Evolutionary conservation across 805 yeast genomes (phyloP), one percentile per base, ranked within the genome.

Genomic region (Saturnispora besseyi): DNA sequence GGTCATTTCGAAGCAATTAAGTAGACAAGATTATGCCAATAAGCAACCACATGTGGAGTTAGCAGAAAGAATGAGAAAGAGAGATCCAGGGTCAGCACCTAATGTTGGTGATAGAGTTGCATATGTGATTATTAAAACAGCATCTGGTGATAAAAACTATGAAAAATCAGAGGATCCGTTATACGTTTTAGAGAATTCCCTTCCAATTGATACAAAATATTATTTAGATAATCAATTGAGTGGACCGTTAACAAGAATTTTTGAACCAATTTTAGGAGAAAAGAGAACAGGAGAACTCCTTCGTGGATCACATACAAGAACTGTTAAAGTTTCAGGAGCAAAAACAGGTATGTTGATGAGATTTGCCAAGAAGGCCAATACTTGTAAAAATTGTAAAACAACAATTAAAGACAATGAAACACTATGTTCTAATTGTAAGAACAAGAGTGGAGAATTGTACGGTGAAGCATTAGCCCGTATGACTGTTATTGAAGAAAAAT

Each of bases 31-130:
- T 60, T 93, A 93, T 65, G 85, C 96, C 3, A 95, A 90, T 28
- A 95, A 93, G 55, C 99, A 93, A 65, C 97, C 99, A 0, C 99
- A 93, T 66, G 95, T 90, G 28, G 97, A 91, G 57, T 75, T 93
- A 42, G 96, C 99, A 0, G 96, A 90, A 60, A 76, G 97, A 59
- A 93, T 93, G 97, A 77, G 82, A 48, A 88, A 89, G 63, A 83
- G 99, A 72, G 99, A 93, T 62, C 84, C 96, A 0, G 99, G 99
- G 24, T 84, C 95, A 7, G 99, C 99, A 1, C 99, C 99, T 3
- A 81, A 88, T 11, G 76, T 93, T 44, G 99, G 99, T 51, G 99
- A 93, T 64, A 86, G 99, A 69, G 98, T 93, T 31, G 98, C 98
- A 5, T 93, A 91, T 63, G 99, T 93, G 33, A 90, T 93, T 52